Conservation (phyloP, 805 yeast species). For the Monosporozyma siamensis region DNA sequence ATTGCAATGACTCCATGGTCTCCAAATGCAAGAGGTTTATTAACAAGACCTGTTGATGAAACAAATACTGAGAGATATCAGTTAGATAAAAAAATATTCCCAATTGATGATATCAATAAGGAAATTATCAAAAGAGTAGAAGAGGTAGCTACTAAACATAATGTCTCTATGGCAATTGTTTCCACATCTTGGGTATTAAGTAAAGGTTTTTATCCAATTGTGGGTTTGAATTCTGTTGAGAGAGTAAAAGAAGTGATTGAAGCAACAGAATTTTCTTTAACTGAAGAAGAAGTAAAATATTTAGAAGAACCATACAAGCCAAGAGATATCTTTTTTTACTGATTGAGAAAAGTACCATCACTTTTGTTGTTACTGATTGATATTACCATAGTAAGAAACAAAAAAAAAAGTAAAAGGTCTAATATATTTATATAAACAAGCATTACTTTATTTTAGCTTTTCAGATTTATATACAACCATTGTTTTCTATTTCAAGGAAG, state of each 20-base stretch:
- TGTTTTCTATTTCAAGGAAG: too few relatives aligned
- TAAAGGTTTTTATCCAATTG: slow-evolving; percentile 47
- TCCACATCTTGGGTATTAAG: slow-evolving; percentile 45
- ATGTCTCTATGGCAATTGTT: slow-evolving; percentile 45
- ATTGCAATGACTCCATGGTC: slow-evolving; percentile 56
- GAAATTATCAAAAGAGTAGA: slow-evolving; percentile 44
- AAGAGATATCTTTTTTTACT: too few relatives aligned
- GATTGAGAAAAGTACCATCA: too few relatives aligned
- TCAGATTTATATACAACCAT: too few relatives aligned
- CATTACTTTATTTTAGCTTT: too few relatives aligned
- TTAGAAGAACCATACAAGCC: slow-evolving; percentile 27
- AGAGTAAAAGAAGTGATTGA: slow-evolving; percentile 45
- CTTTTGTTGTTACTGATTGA: too few relatives aligned
- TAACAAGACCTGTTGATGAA: slow-evolving; percentile 38
- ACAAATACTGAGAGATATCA: slow-evolving; percentile 10
- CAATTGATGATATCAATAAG: slow-evolving; percentile 25
- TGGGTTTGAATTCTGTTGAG: slow-evolving; percentile 41
- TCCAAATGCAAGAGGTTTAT: slow-evolving; percentile 46
- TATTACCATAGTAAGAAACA: too few relatives aligned
- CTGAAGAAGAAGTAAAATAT: slow-evolving; percentile 15
- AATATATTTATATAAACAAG: too few relatives aligned
- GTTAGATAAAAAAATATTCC: slow-evolving; percentile 35
- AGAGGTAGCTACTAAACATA: slow-evolving; percentile 39
- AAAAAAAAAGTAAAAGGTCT: too few relatives aligned
- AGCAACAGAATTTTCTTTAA: slow-evolving; percentile 35